phyloP scores from a whole-genome alignment of 2,329 filamentous ascomycete species.

The Aspergillus sp. region DNA sequence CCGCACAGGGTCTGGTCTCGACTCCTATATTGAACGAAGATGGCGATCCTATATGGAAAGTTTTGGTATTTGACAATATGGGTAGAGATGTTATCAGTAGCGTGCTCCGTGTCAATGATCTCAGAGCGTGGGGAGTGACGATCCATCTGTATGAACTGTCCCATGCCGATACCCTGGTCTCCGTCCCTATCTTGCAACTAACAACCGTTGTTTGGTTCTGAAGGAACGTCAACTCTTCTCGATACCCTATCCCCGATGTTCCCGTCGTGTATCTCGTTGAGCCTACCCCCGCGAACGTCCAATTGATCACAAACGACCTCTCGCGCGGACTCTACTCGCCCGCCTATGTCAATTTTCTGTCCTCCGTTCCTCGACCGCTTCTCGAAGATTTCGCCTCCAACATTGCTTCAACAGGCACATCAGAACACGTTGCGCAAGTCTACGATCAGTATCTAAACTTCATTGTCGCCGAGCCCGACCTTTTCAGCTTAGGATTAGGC shows the following conservation, averaged over 20 bases:
- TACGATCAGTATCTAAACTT: constrained; percentile 98
- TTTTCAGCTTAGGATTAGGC: constrained; percentile 90
- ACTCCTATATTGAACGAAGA: constrained; percentile 80
- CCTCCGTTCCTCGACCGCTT: constrained; percentile 81
- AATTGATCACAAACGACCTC: constrained; percentile 79
- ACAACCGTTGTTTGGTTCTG: constrained; percentile 11
- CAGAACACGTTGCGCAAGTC: constrained; percentile 85
- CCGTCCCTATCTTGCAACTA: constrained; percentile 7
- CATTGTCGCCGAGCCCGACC: constrained; percentile 87
- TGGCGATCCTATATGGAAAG: constrained; percentile 95
- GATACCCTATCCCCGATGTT: constrained; percentile 92
- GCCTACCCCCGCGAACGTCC: constrained; percentile 73
- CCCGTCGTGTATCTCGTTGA: constrained; percentile 96
- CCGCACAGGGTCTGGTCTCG: constrained; percentile 59
- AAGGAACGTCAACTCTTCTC: constrained; percentile 73
- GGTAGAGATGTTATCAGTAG: constrained; percentile 96
- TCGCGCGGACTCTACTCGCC: constrained; percentile 84
- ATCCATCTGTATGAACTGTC: constrained; percentile 71
- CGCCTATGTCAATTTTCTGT: constrained; percentile 95
- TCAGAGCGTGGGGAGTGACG: constrained; percentile 90
- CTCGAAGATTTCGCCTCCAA: constrained; percentile 92
- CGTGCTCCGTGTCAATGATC: constrained; percentile 86
- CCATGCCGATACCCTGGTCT: too few species aligned
- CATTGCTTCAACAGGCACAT: constrained; percentile 76
- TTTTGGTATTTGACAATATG: constrained; percentile 87